These are phyloP conservation scores for Boletus eberwhitei DNA, from an alignment of 768 basidiomycete genomes.

Conservation along the genomic window DNA sequence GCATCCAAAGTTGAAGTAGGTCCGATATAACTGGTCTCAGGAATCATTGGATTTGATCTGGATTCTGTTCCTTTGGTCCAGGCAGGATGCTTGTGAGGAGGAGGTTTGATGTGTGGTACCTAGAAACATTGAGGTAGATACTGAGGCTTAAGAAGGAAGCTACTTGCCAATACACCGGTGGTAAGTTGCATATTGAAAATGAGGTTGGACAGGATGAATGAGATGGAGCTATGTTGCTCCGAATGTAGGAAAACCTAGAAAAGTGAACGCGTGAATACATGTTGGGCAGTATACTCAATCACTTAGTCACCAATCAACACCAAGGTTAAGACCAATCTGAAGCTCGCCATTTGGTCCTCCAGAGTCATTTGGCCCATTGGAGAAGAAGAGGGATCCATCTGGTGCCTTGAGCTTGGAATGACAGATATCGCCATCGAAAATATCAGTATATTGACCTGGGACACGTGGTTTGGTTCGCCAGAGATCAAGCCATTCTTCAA, in stretches of 20 bases:
- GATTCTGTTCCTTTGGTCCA: not conserved
- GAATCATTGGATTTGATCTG: not conserved
- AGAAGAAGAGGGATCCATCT: not conserved
- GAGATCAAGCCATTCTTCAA: no score
- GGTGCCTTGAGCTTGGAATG: not conserved
- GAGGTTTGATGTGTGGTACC: not conserved
- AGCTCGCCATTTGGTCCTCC: not conserved
- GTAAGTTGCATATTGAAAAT: not conserved
- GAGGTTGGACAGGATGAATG: not conserved
- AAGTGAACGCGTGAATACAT: no score
- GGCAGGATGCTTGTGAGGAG: not conserved
- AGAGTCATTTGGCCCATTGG: not conserved
- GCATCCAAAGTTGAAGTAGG: not conserved
- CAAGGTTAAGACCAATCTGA: not conserved
- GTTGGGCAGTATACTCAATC: no score
- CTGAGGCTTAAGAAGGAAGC: no score
- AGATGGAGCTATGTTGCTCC: not conserved
- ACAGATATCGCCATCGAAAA: not conserved
- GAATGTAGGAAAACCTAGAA: not conserved
- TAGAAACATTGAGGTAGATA: no score
- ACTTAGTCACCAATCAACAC: not conserved
- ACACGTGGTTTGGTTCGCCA: no score
- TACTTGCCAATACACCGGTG: not conserved
- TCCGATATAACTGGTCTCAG: not conserved
- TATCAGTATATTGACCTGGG: not conserved